Evolutionary conservation across 805 yeast genomes (phyloP), one percentile per base, ranked within the genome.

Genomic region (Saturnispora quitensis): DNA sequence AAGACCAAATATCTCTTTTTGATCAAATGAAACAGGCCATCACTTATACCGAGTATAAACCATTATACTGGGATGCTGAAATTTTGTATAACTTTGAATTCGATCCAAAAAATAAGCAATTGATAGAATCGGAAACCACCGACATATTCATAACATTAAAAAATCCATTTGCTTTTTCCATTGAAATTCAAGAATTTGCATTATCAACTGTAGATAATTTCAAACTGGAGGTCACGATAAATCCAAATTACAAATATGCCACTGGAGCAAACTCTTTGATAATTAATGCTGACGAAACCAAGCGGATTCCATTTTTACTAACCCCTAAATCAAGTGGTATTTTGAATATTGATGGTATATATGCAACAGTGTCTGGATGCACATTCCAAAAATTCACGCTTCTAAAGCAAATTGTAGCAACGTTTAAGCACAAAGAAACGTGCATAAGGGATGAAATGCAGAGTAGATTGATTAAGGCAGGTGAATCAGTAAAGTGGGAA

Each of bases 81-180:
- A 51, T 91, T 8, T 68, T 65, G 5, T 51, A 55, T 18, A 53
- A 57, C 43, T 53, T 65, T 22, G 65, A 57, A 7, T 48, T 59
- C 20, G 54, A 52, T 1, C 25, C 47, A 13, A 45, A 52, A 4
- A 54, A 56, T 7, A 59, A 55, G 4, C 48, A 55, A 17, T 57
- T 81, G 6, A 81, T 82, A 17, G 78, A 77, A 56, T 86, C 81
- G 34, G 96, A 89, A 50, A 70, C 76, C 4, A 76, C 78, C 12
- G 84, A 80, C 52, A 69, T 86, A 17, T 62, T 70, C 5, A 68
- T 87, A 2, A 68, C 72, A 3, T 60, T 90, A 8, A 89, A 85
- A 61, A 91, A 91, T 62, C 96, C 96, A 8, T 88, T 80, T 67
- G 77, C 78, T 5, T 88, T 87, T 64, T 88, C 84, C 42, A 68